These are phyloP conservation scores for Mrakiaceae sp. DNA, from an alignment of 1,284 basidiomycete species.

Conservation along the genomic window DNA sequence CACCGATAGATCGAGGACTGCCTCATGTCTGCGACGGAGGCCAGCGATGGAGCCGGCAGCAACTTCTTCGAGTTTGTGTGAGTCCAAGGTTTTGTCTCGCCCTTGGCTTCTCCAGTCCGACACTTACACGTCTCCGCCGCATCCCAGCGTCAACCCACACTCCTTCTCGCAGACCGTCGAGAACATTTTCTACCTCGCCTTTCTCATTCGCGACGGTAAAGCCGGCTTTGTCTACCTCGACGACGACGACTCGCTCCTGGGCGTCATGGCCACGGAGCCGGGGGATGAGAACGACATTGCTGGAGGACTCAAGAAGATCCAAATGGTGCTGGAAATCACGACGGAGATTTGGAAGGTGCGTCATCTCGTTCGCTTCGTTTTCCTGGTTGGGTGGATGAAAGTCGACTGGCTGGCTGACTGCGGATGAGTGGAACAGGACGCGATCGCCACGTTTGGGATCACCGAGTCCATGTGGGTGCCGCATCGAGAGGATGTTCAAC, in stretches of 20 bases:
- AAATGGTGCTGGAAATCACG: slow-evolving; percentile 77
- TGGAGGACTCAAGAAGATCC: slow-evolving; percentile 55
- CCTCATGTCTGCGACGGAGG: slow-evolving; percentile 27
- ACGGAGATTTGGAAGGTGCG: slow-evolving; percentile 65
- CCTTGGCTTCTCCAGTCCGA: background rate
- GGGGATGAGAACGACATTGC: slow-evolving; percentile 54
- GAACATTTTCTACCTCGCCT: slow-evolving; percentile 86
- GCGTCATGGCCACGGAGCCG: slow-evolving; percentile 43
- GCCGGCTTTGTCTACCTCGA: slow-evolving; percentile 41
- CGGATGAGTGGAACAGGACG: too few relatives aligned
- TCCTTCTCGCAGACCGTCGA: slow-evolving; percentile 86
- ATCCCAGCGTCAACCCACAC: slow-evolving; percentile 59
- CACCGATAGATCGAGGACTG: slow-evolving; percentile 45
- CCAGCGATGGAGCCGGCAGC: slow-evolving; percentile 35
- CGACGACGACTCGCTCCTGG: slow-evolving; percentile 1
- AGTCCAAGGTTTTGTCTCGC: background rate
- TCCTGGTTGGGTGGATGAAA: background rate
- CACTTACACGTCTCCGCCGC: background rate
- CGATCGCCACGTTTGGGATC: too few relatives aligned
- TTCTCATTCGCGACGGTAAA: slow-evolving; percentile 72
- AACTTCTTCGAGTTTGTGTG: slow-evolving; percentile 61
- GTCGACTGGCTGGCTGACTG: too few relatives aligned
- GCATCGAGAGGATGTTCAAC: too few relatives aligned
- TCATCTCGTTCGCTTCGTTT: slow-evolving; percentile 1
- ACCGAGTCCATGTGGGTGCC: too few relatives aligned